A percentile compares a stretch with the other conserved stretches of the same genome.
Evolutionary conservation across 2,329 filamentous ascomycete genomes (phyloP).

Genomic region (Ascochyta viciae-villosae): DNA sequence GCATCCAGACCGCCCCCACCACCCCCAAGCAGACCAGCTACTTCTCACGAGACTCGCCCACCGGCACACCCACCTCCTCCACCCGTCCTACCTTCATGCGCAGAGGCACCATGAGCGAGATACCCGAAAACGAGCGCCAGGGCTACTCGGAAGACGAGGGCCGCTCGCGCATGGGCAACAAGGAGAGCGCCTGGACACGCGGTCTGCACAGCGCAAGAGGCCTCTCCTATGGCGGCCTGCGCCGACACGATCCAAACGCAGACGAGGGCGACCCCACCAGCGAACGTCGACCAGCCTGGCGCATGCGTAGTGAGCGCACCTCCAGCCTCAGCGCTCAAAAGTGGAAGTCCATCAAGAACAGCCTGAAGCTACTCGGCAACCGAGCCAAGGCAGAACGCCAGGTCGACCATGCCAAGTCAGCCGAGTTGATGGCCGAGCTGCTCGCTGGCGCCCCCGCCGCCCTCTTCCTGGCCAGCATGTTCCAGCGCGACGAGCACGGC

Average conservation of each 20-base stretch:
- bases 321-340: conserved; percentile 69
- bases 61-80: conserved; percentile 36
- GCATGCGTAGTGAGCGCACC: conserved; percentile 55
- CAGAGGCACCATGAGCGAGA: conserved; percentile 57
- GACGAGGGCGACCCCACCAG: conserved; percentile 41
- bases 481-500: conserved; percentile 94
- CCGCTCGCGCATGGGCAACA: conserved; percentile 53
- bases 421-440: conserved; percentile 93
- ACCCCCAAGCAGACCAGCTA: conserved; percentile 67
- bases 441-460: conserved; percentile 92
- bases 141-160: conserved; percentile 61
- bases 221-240: conserved; percentile 53
- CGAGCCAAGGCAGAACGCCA: conserved; percentile 82
- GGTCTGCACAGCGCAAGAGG: conserved; percentile 57
- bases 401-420: conserved; percentile 93
- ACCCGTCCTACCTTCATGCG: conserved; percentile 60
- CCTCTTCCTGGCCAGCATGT: conserved; percentile 95
- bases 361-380: conserved; percentile 77
- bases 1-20: conserved; percentile 69
- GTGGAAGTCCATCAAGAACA: conserved; percentile 93
- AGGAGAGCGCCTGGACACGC: conserved; percentile 55
- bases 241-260: conserved; percentile 42
- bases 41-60: conserved; percentile 54
- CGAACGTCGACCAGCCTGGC: conserved; percentile 53
- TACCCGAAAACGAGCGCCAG: conserved; percentile 55